Evolutionary conservation across 768 basidiomycete genomes (phyloP).

Genomic region (Leccinellum luteum): DNA sequence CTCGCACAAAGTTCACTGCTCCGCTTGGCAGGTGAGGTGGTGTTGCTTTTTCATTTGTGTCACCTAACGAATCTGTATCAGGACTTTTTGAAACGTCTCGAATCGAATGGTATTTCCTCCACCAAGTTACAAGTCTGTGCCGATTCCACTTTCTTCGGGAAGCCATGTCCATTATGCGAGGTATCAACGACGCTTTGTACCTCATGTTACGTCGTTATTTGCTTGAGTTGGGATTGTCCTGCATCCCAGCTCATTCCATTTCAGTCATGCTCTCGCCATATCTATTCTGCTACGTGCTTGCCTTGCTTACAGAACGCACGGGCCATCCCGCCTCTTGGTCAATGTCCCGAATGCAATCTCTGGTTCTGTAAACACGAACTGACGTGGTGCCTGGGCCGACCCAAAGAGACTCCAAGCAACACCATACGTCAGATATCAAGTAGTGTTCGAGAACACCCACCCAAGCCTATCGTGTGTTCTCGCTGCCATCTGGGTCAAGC

Average conservation of each 20-base stretch:
- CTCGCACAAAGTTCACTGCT: no score
- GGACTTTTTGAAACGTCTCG: constrained; percentile 18
- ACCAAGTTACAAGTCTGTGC: not conserved
- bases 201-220: constrained; percentile 13
- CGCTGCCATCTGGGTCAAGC: constrained; percentile 3
- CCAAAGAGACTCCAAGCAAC: not conserved
- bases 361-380: constrained; percentile 22
- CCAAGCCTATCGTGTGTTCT: constrained; percentile 13
- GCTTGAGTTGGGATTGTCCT: constrained; percentile 15
- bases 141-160: not conserved
- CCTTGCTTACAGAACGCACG: constrained; percentile 6
- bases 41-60: not conserved
- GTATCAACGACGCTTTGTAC: constrained; percentile 5
- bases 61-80: not conserved
- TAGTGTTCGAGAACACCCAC: constrained; percentile 12
- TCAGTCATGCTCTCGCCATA: constrained; percentile 16
- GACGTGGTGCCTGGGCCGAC: constrained; percentile 25
- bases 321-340: constrained; percentile 6
- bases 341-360: constrained; percentile 20
- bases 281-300: constrained; percentile 3
- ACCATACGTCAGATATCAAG: not conserved
- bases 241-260: constrained; percentile 17
- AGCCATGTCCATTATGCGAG: constrained; percentile 16
- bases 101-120: constrained; percentile 3
- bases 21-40: not conserved